phyloP scores from a whole-genome alignment of 2,329 filamentous ascomycete genomes.

The Westerdykella ornata region DNA sequence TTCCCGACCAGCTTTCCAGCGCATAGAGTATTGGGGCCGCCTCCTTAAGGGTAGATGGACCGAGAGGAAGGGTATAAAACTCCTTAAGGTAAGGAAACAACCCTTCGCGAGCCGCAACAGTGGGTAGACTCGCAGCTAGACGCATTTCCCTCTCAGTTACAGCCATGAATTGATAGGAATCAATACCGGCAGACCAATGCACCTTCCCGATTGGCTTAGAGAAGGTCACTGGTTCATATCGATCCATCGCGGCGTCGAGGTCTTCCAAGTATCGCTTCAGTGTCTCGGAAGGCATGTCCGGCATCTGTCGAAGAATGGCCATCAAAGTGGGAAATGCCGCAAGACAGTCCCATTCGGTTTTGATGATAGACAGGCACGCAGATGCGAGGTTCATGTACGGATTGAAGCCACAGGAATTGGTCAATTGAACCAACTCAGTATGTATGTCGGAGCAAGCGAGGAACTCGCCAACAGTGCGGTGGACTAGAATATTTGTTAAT shows the following conservation, averaged over 20 bases:
- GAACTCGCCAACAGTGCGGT: constrained; percentile 12
- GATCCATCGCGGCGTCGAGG: too few relatives aligned
- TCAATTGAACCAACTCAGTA: constrained; percentile 2
- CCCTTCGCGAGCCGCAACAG: background rate
- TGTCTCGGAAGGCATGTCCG: background rate
- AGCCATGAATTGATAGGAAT: too few relatives aligned
- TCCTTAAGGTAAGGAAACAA: background rate
- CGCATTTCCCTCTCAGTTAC: background rate
- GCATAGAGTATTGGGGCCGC: too few relatives aligned
- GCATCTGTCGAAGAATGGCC: too few relatives aligned
- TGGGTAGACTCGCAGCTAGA: background rate
- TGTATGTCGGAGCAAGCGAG: constrained; percentile 2
- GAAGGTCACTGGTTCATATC: too few relatives aligned
- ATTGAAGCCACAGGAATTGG: constrained; percentile 1
- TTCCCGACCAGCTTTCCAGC: too few relatives aligned
- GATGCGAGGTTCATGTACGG: background rate
- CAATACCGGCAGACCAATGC: too few relatives aligned
- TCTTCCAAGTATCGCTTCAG: background rate
- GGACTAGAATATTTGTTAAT: constrained; percentile 4
- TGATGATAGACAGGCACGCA: constrained; percentile 1
- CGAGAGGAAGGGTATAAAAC: too few relatives aligned
- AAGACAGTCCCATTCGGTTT: background rate
- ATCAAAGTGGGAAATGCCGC: too few relatives aligned
- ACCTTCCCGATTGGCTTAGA: too few relatives aligned
- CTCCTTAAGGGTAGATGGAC: too few relatives aligned